Percentiles rank a stretch among this genome's conserved stretches.
These are phyloP conservation scores for Cyclocybe cylindracea DNA, from an alignment of 768 basidiomycete genomes.

Conservation along the genomic window DNA sequence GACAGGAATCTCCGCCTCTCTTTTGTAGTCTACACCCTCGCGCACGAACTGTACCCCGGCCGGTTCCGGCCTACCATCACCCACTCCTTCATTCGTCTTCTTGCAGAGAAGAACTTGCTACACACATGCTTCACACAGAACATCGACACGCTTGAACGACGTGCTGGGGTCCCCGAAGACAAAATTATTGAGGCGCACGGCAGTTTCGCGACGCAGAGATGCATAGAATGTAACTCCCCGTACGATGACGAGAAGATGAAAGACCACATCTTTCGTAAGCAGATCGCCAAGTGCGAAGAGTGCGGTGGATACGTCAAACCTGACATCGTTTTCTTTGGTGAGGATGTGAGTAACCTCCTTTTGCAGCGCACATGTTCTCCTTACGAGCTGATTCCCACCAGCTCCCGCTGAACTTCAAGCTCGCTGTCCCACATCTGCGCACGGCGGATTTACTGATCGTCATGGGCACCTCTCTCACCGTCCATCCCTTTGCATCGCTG, in stretches of 20 bases:
- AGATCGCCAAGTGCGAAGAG: slow-evolving; percentile 64
- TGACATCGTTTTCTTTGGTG: slow-evolving; percentile 95
- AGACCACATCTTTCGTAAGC: slow-evolving; percentile 54
- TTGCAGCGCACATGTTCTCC: background rate
- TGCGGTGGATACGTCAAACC: slow-evolving; percentile 85
- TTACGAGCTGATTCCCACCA: slow-evolving; percentile 24
- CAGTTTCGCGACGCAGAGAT: slow-evolving; percentile 86
- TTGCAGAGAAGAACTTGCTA: slow-evolving; percentile 69
- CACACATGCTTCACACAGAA: slow-evolving; percentile 88
- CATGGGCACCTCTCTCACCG: slow-evolving; percentile 87
- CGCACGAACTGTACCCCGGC: slow-evolving; percentile 91
- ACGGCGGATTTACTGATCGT: slow-evolving; percentile 87
- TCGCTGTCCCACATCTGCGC: slow-evolving; percentile 49
- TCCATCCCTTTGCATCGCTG: slow-evolving; percentile 86
- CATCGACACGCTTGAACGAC: slow-evolving; percentile 89
- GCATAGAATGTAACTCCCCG: slow-evolving; percentile 66
- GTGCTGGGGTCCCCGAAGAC: slow-evolving; percentile 71
- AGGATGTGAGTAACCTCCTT: slow-evolving; percentile 49
- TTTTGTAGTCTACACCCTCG: slow-evolving; percentile 81
- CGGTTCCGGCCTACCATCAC: slow-evolving; percentile 85
- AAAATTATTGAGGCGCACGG: slow-evolving; percentile 95
- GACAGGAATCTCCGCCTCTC: background rate
- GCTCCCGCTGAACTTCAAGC: slow-evolving; percentile 75
- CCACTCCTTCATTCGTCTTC: slow-evolving; percentile 86
- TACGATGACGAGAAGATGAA: slow-evolving; percentile 74